Conservation (phyloP, 768 basidiomycete genomes). For the Mycena filopes region DNA sequence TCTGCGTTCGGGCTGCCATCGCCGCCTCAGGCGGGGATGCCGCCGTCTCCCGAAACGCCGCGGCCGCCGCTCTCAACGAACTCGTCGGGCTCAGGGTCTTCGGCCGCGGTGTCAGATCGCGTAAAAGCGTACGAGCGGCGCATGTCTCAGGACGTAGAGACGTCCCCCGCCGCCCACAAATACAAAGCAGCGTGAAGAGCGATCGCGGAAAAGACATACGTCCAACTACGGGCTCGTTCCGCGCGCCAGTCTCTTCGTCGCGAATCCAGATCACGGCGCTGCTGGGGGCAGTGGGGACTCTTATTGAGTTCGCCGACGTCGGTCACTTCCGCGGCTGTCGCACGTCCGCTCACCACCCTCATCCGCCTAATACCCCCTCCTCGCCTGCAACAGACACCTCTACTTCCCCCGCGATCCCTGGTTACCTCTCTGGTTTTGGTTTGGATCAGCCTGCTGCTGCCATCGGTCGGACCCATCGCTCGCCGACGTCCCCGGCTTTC, state of each 20-base stretch:
- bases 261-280: constrained; percentile 69
- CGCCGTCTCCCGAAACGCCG: constrained; percentile 13
- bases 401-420: constrained; percentile 12
- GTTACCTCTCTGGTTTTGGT: constrained; percentile 16
- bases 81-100: constrained; percentile 33
- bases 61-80: constrained; percentile 19
- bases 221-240: constrained; percentile 73
- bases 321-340: neutral
- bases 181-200: constrained; percentile 55
- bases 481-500: constrained; percentile 22
- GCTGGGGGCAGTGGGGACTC: constrained; percentile 25
- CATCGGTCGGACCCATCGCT: constrained; percentile 29
- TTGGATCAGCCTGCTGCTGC: constrained; percentile 11
- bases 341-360: neutral
- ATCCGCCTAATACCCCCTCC: constrained; percentile 14
- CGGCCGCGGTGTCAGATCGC: constrained; percentile 57
- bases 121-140: constrained; percentile 69
- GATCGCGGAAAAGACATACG: constrained; percentile 49
- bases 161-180: constrained; percentile 46
- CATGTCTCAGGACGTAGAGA: constrained; percentile 57
- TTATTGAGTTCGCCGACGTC: neutral
- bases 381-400: neutral
- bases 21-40: constrained; percentile 13
- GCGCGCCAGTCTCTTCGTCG: constrained; percentile 72
- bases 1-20: constrained; percentile 22